Percentiles rank a stretch among this genome's conserved stretches.
Conservation (phyloP, 2,329 filamentous ascomycete genomes). For the Fusarium chaquense region DNA sequence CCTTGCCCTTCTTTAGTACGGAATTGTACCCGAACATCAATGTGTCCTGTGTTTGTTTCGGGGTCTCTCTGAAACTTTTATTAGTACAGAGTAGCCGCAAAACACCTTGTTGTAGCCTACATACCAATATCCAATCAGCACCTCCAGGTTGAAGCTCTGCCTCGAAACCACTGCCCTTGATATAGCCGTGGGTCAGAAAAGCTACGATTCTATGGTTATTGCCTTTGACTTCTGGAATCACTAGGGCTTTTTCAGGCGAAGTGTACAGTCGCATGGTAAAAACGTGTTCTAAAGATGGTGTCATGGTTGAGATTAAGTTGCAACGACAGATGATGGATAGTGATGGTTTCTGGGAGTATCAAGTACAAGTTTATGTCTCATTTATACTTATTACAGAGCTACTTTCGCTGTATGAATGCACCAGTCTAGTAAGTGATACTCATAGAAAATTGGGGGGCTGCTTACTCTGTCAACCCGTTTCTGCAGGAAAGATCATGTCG, state of each 20-base stretch:
- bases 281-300: background rate
- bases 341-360: background rate
- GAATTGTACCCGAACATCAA: constrained; percentile 13
- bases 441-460: accelerated
- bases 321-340: background rate
- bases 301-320: background rate
- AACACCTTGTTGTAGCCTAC: background rate
- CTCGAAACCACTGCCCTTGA: constrained; percentile 1
- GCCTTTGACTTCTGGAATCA: constrained; percentile 6
- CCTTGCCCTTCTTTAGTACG: background rate
- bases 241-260: background rate
- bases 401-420: background rate
- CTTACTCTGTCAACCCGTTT: background rate
- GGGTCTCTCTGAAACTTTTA: background rate
- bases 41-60: constrained; percentile 9
- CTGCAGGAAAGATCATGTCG: background rate
- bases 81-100: background rate
- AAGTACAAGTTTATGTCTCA: background rate
- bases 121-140: constrained; percentile 14
- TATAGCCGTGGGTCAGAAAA: background rate
- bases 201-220: constrained; percentile 11
- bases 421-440: background rate
- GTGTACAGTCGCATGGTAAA: constrained; percentile 17
- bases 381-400: background rate
- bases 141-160: constrained; percentile 9